A percentile compares a stretch with the other conserved stretches of the same genome.
Conservation (phyloP, 2,329 filamentous ascomycete species). For the Rugonectria rugulosa region DNA sequence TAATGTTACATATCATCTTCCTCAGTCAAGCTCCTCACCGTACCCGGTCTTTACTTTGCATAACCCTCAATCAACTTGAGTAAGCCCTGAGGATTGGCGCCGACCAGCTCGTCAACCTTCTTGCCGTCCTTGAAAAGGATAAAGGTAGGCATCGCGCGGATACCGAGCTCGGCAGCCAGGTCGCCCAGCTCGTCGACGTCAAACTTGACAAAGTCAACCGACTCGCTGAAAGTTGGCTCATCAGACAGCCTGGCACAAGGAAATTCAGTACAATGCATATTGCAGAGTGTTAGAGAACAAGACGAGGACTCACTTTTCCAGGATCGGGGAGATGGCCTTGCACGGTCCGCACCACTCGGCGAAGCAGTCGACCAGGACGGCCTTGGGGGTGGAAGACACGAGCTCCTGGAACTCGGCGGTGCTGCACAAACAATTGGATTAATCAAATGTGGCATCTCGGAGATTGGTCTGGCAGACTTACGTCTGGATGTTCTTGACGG, state of each 20-base stretch:
- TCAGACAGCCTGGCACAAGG: slow-evolving; percentile 32
- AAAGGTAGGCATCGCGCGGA: slow-evolving; percentile 95
- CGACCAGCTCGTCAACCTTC: slow-evolving; percentile 76
- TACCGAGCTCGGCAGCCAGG: slow-evolving; percentile 76
- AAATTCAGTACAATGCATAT: too few relatives aligned
- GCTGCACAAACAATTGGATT: slow-evolving; percentile 48
- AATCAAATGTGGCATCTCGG: neutral
- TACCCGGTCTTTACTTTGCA: neutral
- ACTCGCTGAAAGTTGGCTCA: slow-evolving; percentile 59
- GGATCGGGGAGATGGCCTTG: slow-evolving; percentile 83
- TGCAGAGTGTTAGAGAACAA: too few relatives aligned
- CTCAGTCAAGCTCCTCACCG: neutral
- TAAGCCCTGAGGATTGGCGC: slow-evolving; percentile 71
- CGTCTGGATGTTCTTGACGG: slow-evolving; percentile 54
- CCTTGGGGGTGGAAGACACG: slow-evolving; percentile 57
- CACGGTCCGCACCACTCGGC: slow-evolving; percentile 89
- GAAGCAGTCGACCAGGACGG: slow-evolving; percentile 75
- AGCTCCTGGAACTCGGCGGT: slow-evolving; percentile 65
- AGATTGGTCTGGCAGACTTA: slow-evolving; percentile 32
- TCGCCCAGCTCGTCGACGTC: slow-evolving; percentile 86
- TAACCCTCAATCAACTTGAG: slow-evolving; percentile 29
- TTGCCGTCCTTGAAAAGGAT: slow-evolving; percentile 81
- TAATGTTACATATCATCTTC: neutral
- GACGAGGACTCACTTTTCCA: slow-evolving; percentile 49
- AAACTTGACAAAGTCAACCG: slow-evolving; percentile 82